Evolutionary conservation across 1,139 yeast species (phyloP).

Genomic region (Protomyces pachydermus): DNA sequence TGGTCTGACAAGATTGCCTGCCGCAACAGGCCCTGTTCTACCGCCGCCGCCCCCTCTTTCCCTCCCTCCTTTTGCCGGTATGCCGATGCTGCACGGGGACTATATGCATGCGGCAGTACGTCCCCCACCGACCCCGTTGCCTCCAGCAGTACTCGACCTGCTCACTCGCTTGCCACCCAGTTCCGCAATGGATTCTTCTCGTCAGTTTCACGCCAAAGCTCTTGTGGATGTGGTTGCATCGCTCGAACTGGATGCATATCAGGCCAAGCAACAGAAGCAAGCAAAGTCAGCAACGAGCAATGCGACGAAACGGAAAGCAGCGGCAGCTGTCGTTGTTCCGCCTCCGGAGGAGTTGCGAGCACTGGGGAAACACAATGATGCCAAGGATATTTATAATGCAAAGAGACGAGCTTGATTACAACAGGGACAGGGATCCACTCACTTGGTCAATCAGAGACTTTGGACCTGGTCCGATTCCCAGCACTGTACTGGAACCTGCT

Average conservation of each 20-base stretch:
- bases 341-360: slow-evolving; percentile 21
- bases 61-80: not conserved
- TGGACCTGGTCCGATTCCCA: slow-evolving; percentile 76
- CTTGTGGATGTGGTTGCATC: slow-evolving; percentile 22
- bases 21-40: not conserved
- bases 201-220: slow-evolving; percentile 27
- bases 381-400: slow-evolving; percentile 8
- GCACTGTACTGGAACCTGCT: not conserved
- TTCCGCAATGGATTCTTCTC: slow-evolving; percentile 31
- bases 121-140: slow-evolving; percentile 25
- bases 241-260: slow-evolving; percentile 6
- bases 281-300: not conserved
- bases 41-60: slow-evolving; percentile 5
- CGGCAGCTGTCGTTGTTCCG: slow-evolving; percentile 16
- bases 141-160: slow-evolving; percentile 33
- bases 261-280: not conserved
- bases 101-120: too few relatives aligned
- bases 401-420: slow-evolving; percentile 41
- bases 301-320: slow-evolving; percentile 18
- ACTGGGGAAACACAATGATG: slow-evolving; percentile 19
- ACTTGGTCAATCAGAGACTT: slow-evolving; percentile 70
- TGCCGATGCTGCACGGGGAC: not conserved
- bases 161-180: slow-evolving; percentile 39
- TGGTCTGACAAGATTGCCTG: not conserved
- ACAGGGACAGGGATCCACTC: slow-evolving; percentile 71